These are phyloP conservation scores for Vachellia pachyceras DNA, from an alignment of 306 rosid species.

Conservation along the genomic window DNA sequence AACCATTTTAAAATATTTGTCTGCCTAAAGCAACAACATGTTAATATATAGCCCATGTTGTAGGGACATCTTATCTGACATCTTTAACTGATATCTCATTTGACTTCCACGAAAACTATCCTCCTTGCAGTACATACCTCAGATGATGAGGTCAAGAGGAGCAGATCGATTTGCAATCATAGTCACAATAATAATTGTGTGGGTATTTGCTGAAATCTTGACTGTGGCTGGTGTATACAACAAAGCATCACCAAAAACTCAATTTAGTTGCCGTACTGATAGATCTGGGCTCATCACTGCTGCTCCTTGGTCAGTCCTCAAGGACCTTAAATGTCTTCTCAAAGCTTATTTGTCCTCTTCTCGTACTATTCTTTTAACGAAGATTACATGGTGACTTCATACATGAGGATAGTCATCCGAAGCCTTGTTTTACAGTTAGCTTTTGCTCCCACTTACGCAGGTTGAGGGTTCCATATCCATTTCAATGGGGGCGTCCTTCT, in stretches of 20 bases:
- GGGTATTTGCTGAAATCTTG: constrained; percentile 85
- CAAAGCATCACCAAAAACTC: constrained; percentile 66
- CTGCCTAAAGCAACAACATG: neutral
- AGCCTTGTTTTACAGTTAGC: neutral
- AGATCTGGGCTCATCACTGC: constrained; percentile 83
- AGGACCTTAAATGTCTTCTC: constrained; percentile 1
- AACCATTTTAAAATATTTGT: constrained; percentile 19
- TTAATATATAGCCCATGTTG: neutral
- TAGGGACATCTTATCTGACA: neutral
- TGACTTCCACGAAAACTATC: constrained; percentile 36
- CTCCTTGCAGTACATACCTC: constrained; percentile 74
- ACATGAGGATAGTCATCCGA: neutral
- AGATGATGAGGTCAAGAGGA: constrained; percentile 49
- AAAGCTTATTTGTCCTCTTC: constrained; percentile 5
- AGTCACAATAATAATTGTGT: constrained; percentile 63
- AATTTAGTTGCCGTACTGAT: constrained; percentile 88
- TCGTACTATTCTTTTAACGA: neutral
- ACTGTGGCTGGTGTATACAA: constrained; percentile 85
- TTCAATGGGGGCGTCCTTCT: constrained; percentile 87
- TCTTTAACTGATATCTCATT: constrained; percentile 14
- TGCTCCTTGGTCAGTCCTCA: constrained; percentile 74
- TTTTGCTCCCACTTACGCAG: constrained; percentile 50
- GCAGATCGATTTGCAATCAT: constrained; percentile 66
- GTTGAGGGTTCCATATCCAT: constrained; percentile 91
- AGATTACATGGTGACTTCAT: constrained; percentile 4